Percentiles rank a stretch among this genome's conserved stretches.
phyloP scores from a whole-genome alignment of 495 filamentous ascomycete genomes.

The Filosporella fistucella region DNA sequence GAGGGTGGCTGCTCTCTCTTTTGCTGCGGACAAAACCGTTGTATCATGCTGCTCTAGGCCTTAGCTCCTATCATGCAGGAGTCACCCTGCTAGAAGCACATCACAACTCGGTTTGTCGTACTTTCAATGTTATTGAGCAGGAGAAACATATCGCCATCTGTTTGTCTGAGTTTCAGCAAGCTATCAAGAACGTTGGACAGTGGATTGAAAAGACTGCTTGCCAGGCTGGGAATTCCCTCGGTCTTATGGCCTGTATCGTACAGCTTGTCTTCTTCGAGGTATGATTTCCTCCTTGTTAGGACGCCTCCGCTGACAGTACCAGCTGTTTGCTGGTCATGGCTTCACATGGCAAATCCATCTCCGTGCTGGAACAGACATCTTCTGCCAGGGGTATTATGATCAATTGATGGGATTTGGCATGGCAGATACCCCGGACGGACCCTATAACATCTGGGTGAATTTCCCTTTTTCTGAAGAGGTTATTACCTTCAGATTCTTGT shows the following conservation, averaged over 20 bases:
- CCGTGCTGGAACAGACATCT: constrained; percentile 14
- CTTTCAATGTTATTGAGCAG: too few species aligned
- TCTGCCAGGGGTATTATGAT: not conserved
- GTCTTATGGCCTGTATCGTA: constrained; percentile 11
- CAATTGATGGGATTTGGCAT: not conserved
- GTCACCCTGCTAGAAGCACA: too few species aligned
- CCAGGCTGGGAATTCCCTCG: constrained; percentile 9
- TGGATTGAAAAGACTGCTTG: not conserved
- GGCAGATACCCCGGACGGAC: not conserved
- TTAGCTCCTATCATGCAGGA: constrained; percentile 2
- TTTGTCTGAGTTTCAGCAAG: not conserved
- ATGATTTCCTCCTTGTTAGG: constrained; percentile 18
- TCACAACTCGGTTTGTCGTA: too few species aligned
- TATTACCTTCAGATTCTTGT: constrained; percentile 8
- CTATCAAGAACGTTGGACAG: not conserved
- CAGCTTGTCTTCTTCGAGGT: constrained; percentile 22
- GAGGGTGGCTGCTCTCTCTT: constrained; percentile 16
- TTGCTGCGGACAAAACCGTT: constrained; percentile 15
- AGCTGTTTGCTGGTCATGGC: constrained; percentile 15
- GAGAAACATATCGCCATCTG: not conserved
- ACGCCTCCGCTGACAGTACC: not conserved
- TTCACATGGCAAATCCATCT: constrained; percentile 19
- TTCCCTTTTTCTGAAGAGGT: constrained; percentile 9
- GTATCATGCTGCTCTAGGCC: constrained; percentile 15
- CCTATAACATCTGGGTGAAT: not conserved